Conservation (phyloP, 768 basidiomycete genomes). For the Dacryopinax primogenitus region DNA sequence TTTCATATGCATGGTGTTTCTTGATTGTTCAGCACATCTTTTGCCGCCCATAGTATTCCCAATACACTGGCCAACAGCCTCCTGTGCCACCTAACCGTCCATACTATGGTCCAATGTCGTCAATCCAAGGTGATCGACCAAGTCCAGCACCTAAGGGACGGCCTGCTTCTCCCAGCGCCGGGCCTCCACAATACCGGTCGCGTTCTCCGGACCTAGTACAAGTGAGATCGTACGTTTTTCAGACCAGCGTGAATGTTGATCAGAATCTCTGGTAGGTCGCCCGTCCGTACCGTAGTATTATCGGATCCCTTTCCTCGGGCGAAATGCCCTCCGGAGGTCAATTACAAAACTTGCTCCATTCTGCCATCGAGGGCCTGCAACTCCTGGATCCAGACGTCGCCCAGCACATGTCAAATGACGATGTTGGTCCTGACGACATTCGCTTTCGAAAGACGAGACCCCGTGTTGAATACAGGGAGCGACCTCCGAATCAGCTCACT, state of each 20-base stretch:
- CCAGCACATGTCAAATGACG: neutral
- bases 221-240: neutral
- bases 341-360: neutral
- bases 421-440: neutral
- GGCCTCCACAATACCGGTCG: neutral
- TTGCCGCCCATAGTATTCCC: neutral
- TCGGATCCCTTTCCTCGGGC: neutral
- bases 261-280: neutral
- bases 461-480: slow-evolving; percentile 4
- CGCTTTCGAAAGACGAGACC: slow-evolving; percentile 5
- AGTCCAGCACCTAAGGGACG: neutral
- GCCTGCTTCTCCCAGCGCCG: neutral
- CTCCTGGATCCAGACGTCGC: neutral
- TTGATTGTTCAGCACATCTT: neutral
- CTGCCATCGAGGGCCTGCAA: neutral
- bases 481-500: slow-evolving; percentile 5
- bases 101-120: neutral
- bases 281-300: neutral
- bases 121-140: neutral
- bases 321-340: slow-evolving; percentile 2
- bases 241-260: neutral
- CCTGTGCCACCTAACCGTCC: neutral
- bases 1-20: neutral
- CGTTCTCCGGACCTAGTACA: neutral
- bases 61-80: neutral